Conservation (phyloP, 2,329 filamentous ascomycete genomes). For the Pestalotiopsis sp. region DNA sequence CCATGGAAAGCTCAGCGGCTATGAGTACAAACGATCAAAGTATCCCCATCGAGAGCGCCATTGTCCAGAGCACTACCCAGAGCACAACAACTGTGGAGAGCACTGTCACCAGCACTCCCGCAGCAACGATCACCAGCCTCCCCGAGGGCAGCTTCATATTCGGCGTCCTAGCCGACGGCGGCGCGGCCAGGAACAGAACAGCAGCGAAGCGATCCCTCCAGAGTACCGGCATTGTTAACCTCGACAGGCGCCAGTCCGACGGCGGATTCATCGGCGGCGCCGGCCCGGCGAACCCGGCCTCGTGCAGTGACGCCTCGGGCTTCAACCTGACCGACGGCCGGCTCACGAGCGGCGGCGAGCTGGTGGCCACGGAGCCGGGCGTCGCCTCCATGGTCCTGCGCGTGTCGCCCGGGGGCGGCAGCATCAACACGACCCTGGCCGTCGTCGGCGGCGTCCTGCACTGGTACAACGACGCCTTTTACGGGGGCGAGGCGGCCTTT, state of each 20-base stretch:
- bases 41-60: too few species aligned
- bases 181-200: slow-evolving; percentile 1
- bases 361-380: slow-evolving; percentile 15
- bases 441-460: slow-evolving; percentile 9
- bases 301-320: slow-evolving; percentile 17
- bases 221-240: not conserved
- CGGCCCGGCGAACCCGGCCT: slow-evolving; percentile 15
- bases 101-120: not conserved
- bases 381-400: slow-evolving; percentile 12
- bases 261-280: slow-evolving; percentile 18
- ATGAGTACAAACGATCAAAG: not conserved
- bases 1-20: not conserved
- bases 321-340: slow-evolving; percentile 19
- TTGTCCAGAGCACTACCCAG: not conserved
- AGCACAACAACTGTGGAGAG: not conserved
- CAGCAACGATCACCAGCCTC: not conserved
- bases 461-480: slow-evolving; percentile 22
- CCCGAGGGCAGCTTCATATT: not conserved
- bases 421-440: slow-evolving; percentile 12
- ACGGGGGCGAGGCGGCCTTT: slow-evolving; percentile 16
- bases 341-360: slow-evolving; percentile 16
- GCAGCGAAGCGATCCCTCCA: not conserved
- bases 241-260: slow-evolving; percentile 6
- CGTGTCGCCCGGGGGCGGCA: slow-evolving; percentile 5
- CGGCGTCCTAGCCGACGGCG: not conserved